Evolutionary conservation across 2,329 filamentous ascomycete genomes (phyloP).

Genomic region (Pseudogymnoascus sp.): DNA sequence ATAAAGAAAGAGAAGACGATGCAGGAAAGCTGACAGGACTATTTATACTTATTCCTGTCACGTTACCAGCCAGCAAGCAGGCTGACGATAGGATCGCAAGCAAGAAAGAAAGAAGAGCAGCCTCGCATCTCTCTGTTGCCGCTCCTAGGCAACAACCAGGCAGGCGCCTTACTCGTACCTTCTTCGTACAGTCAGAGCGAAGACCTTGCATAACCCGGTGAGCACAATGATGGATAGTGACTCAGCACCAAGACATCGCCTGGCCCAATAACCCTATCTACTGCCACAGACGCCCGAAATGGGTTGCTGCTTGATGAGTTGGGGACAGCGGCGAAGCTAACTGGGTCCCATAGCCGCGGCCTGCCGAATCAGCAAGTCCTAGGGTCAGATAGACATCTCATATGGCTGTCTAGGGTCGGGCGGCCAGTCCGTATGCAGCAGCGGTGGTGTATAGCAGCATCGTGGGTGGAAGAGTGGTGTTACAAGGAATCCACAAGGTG

Average conservation of each 20-base stretch:
- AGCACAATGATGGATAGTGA: background rate
- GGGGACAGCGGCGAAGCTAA: background rate
- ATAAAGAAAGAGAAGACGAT: background rate
- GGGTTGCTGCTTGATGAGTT: background rate
- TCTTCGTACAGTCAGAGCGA: background rate
- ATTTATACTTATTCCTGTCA: background rate
- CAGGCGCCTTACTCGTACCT: background rate
- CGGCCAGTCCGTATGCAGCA: background rate
- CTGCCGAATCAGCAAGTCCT: background rate
- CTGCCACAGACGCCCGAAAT: background rate
- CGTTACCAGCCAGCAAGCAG: background rate
- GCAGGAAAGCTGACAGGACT: background rate
- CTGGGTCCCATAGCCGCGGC: background rate
- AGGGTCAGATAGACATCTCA: background rate
- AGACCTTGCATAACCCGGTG: background rate
- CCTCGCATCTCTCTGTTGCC: background rate
- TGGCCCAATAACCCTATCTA: background rate
- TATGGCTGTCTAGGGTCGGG: background rate
- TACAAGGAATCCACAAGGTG: background rate
- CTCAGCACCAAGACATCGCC: background rate
- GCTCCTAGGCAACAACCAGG: background rate
- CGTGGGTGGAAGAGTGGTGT: background rate
- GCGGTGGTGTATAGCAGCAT: background rate
- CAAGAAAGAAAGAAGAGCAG: background rate
- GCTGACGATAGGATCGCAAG: background rate